A percentile compares a stretch with the other conserved stretches of the same genome.
Conservation (phyloP, 1,284 basidiomycete genomes). For the Phenoliferia sp. region DNA sequence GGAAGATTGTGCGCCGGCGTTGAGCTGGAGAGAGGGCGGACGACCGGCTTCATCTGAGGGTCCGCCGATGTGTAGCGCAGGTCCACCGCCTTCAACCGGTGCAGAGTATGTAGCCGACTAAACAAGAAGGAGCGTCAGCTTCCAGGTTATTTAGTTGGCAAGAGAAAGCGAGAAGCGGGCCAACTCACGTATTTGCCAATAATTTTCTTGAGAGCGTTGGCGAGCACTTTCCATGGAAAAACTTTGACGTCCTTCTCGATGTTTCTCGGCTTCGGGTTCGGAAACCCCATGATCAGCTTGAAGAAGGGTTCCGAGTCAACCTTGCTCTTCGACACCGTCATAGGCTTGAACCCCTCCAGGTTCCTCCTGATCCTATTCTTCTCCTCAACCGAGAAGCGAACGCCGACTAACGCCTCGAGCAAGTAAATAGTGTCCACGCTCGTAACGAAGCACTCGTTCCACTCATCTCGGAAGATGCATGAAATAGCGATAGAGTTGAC, state of each 20-base stretch:
- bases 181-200: conserved; percentile 61
- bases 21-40: neutral
- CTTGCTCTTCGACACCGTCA: conserved; percentile 83
- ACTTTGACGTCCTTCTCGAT: conserved; percentile 98
- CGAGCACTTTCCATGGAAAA: conserved; percentile 82
- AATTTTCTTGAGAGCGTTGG: conserved; percentile 81
- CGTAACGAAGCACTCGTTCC: conserved; percentile 72
- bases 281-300: conserved; percentile 91
- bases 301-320: conserved; percentile 77
- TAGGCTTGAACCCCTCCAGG: conserved; percentile 84
- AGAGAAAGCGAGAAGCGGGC: neutral
- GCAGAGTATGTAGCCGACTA: conserved; percentile 31
- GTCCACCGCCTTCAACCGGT: conserved; percentile 1
- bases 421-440: conserved; percentile 93
- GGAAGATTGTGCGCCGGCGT: neutral
- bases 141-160: neutral
- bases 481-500: conserved; percentile 56
- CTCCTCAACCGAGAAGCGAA: conserved; percentile 84
- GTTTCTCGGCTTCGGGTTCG: conserved; percentile 86
- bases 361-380: conserved; percentile 94
- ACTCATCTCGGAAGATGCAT: conserved; percentile 81
- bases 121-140: neutral
- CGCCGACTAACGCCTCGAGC: conserved; percentile 78
- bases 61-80: neutral
- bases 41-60: neutral